Evolutionary conservation across 306 rosid genomes (phyloP).

Genomic region (Arachis hypogaea): DNA sequence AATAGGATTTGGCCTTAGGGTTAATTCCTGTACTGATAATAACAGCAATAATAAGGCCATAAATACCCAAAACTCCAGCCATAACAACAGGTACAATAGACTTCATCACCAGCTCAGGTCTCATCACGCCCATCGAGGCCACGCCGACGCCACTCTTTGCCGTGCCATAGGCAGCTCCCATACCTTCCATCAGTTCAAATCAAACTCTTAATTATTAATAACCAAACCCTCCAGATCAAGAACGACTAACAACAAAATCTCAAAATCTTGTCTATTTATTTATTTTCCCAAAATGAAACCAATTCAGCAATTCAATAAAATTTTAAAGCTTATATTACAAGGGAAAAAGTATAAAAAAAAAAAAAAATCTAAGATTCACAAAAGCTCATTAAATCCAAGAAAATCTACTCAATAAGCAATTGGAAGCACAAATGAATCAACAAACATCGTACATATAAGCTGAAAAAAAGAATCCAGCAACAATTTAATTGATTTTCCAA

Average conservation of each 20-base stretch:
- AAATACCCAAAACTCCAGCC: conserved; percentile 97
- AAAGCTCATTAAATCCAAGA: conserved; percentile 17
- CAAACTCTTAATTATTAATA: conserved; percentile 4
- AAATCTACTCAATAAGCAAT: neutral
- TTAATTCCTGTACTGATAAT: conserved; percentile 89
- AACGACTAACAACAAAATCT: neutral
- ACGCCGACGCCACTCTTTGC: conserved; percentile 93
- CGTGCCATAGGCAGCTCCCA: conserved; percentile 95
- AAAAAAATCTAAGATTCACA: neutral
- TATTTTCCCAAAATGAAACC: neutral
- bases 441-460: neutral
- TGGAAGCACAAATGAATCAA: conserved; percentile 25
- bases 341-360: neutral
- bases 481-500: neutral
- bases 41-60: conserved; percentile 89
- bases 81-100: conserved; percentile 90
- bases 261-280: neutral
- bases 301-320: neutral
- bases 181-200: conserved; percentile 55
- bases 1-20: conserved; percentile 86
- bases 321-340: neutral
- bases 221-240: neutral
- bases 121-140: conserved; percentile 94
- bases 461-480: neutral
- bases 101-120: conserved; percentile 93